These are phyloP conservation scores for Psidium friedrichsthalianum DNA, from an alignment of 345 rosid genomes.

Conservation along the genomic window DNA sequence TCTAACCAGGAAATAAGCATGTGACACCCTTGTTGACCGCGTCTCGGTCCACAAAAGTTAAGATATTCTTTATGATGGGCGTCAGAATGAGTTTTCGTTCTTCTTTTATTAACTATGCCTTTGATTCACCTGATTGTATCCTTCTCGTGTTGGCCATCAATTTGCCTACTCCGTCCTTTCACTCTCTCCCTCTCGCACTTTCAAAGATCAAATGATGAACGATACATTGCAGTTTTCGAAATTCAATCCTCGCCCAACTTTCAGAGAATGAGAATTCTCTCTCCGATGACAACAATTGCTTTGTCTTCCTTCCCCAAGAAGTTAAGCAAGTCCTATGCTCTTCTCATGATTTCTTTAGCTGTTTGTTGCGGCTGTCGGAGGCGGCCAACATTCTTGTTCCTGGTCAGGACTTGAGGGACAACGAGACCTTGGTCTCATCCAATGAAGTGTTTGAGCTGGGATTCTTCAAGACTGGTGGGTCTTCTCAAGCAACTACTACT, in stretches of 20 bases:
- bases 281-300: not conserved
- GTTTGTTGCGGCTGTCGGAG: not conserved
- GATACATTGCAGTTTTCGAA: not conserved
- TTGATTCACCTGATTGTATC: no score
- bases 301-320: not conserved
- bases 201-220: no score
- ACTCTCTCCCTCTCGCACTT: no score
- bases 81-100: no score
- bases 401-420: not conserved
- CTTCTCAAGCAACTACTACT: not conserved
- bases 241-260: not conserved
- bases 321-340: not conserved
- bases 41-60: no score
- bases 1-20: no score
- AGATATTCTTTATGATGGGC: no score
- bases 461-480: not conserved
- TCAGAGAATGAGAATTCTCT: not conserved
- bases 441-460: not conserved
- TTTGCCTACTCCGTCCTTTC: no score
- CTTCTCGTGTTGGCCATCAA: no score
- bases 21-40: no score
- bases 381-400: not conserved
- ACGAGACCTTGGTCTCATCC: not conserved
- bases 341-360: not conserved
- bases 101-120: no score